Evolutionary conservation across 768 basidiomycete species (phyloP).

Genomic region (Glaciozyma antarctica): DNA sequence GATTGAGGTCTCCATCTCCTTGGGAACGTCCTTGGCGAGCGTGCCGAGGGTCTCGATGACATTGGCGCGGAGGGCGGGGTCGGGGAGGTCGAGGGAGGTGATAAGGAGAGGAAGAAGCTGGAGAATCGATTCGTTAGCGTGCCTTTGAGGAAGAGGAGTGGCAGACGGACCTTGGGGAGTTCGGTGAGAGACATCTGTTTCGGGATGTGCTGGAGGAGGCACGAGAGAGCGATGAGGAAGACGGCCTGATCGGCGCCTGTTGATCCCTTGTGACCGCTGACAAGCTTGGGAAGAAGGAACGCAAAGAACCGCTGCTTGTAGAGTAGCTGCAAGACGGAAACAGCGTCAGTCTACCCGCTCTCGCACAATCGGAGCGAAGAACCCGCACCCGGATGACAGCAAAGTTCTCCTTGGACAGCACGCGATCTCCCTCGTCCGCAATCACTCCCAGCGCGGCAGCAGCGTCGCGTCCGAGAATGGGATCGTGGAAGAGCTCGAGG

Average conservation of each 20-base stretch:
- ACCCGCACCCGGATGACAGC: constrained; percentile 65
- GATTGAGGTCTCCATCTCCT: constrained; percentile 57
- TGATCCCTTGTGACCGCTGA: constrained; percentile 52
- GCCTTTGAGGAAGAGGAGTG: not conserved
- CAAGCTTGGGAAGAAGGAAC: constrained; percentile 61
- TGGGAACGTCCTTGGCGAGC: constrained; percentile 51
- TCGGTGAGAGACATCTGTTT: constrained; percentile 62
- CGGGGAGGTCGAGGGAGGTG: constrained; percentile 68
- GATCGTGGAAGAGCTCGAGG: constrained; percentile 62
- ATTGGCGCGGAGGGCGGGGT: constrained; percentile 61
- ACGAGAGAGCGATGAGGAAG: constrained; percentile 72
- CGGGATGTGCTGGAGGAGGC: constrained; percentile 68
- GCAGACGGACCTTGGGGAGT: constrained; percentile 46
- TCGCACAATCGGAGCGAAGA: not conserved
- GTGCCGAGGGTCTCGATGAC: constrained; percentile 70
- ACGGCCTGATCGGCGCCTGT: constrained; percentile 42
- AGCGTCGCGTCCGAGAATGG: constrained; percentile 56
- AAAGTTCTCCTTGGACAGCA: constrained; percentile 68
- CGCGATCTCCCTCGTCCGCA: constrained; percentile 49
- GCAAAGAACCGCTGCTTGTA: constrained; percentile 53
- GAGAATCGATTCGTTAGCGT: not conserved
- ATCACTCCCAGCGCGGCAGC: constrained; percentile 66
- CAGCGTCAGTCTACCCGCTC: not conserved
- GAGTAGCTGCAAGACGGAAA: constrained; percentile 36
- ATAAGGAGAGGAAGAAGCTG: constrained; percentile 84